Evolutionary conservation across 2,329 filamentous ascomycete species (phyloP).

Genomic region (Sordariomycetes sp.): DNA sequence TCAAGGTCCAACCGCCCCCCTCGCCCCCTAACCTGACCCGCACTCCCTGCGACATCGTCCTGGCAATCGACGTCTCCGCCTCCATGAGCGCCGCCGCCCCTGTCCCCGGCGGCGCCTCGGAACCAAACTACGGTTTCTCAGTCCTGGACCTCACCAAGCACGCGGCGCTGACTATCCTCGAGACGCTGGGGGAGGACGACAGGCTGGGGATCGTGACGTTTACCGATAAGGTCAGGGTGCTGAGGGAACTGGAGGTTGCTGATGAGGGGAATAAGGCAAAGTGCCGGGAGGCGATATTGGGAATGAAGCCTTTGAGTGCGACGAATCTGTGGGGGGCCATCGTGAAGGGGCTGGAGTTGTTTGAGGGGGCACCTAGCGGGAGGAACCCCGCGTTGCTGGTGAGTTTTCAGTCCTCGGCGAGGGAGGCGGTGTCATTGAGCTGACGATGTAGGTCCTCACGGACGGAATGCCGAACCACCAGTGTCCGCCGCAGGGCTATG

Average conservation of each 20-base stretch:
- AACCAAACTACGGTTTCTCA: conserved; percentile 34
- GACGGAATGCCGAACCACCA: conserved; percentile 39
- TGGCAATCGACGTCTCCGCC: conserved; percentile 47
- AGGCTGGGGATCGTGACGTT: conserved; percentile 46
- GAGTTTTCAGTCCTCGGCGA: not conserved
- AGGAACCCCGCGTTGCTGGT: conserved; percentile 34
- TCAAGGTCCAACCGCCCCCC: not conserved
- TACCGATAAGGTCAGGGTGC: conserved; percentile 21
- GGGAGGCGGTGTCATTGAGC: no score
- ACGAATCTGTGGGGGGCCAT: conserved; percentile 50
- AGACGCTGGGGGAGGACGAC: conserved; percentile 39
- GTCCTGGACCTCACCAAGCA: conserved; percentile 48
- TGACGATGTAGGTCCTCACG: conserved; percentile 24
- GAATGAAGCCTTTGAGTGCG: conserved; percentile 19
- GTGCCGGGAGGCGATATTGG: conserved; percentile 25
- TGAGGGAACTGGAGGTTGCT: conserved; percentile 35
- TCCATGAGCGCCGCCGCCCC: conserved; percentile 39
- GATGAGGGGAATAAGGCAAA: conserved; percentile 27
- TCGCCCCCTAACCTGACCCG: conserved; percentile 13
- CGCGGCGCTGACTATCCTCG: conserved; percentile 41
- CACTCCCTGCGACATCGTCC: conserved; percentile 44
- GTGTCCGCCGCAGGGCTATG: conserved; percentile 36
- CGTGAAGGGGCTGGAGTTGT: conserved; percentile 31
- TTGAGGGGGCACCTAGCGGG: conserved; percentile 17
- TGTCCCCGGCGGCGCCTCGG: conserved; percentile 25